These are phyloP conservation scores for Cynanchum wilfordii DNA, from an alignment of 257 asterid genomes.

Conservation along the genomic window DNA sequence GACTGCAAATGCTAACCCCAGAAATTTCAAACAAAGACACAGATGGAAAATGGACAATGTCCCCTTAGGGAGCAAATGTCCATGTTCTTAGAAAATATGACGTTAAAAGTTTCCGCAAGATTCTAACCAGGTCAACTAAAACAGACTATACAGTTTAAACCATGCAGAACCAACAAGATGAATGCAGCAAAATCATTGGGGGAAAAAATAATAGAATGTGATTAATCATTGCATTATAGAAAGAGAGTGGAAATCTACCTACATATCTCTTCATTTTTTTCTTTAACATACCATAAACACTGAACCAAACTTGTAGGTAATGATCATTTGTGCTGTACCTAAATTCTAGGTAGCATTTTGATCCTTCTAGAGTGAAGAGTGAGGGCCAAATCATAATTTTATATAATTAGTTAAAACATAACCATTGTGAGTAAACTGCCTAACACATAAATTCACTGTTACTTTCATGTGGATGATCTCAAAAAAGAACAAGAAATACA, in stretches of 20 bases:
- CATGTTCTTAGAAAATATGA: background rate
- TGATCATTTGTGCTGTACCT: background rate
- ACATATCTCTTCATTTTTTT: background rate
- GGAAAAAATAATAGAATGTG: background rate
- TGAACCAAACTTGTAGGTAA: background rate
- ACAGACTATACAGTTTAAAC: background rate
- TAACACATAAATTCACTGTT: background rate
- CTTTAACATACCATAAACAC: background rate
- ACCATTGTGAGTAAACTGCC: background rate
- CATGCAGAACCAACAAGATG: no score
- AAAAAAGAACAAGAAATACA: conserved; percentile 6
- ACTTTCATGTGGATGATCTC: background rate
- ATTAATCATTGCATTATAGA: background rate
- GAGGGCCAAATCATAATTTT: background rate
- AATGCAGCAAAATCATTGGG: background rate
- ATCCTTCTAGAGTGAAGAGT: background rate
- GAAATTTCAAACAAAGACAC: background rate
- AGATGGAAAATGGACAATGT: background rate
- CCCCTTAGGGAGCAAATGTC: background rate
- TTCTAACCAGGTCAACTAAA: background rate
- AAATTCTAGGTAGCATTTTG: background rate
- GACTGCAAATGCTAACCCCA: background rate
- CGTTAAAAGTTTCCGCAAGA: background rate
- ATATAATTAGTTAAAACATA: background rate
- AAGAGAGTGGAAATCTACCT: background rate